Conservation (phyloP, 257 asterid species). For the Lycium barbarum region DNA sequence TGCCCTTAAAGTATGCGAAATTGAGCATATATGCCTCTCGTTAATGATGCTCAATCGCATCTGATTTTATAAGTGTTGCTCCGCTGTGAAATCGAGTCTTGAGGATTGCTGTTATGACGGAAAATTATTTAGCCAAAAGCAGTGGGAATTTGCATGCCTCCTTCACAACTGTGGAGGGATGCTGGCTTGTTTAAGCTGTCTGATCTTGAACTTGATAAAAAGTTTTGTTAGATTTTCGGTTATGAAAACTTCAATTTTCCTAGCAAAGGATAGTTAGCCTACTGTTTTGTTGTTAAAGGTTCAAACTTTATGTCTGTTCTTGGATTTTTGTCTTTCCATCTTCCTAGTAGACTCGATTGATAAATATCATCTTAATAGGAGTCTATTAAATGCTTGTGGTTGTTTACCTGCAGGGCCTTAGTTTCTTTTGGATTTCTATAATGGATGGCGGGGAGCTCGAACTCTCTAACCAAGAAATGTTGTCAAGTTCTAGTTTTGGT, state of each 20-base stretch:
- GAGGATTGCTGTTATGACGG: background rate
- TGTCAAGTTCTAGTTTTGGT: slow-evolving; percentile 39
- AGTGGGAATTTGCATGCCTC: background rate
- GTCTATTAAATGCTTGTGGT: background rate
- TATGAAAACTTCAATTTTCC: background rate
- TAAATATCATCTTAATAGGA: background rate
- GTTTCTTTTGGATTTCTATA: background rate
- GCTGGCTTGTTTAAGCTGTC: background rate
- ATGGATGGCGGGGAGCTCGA: slow-evolving; percentile 53
- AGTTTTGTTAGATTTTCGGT: background rate
- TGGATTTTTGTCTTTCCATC: background rate
- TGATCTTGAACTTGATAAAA: background rate
- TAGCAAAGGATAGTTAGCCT: background rate
- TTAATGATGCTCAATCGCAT: background rate
- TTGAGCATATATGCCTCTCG: too few species aligned
- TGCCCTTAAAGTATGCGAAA: too few species aligned
- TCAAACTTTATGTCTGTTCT: background rate
- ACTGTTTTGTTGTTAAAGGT: slow-evolving; percentile 6
- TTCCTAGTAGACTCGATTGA: background rate
- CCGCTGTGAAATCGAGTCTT: background rate
- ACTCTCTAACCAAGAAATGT: slow-evolving; percentile 46
- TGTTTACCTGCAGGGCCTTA: background rate
- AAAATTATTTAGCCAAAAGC: background rate
- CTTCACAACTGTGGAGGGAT: background rate
- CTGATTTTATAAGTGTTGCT: background rate